Evolutionary conservation across 176 grass and related monocot species (phyloP).

Genomic region (Zoysia japonica): DNA sequence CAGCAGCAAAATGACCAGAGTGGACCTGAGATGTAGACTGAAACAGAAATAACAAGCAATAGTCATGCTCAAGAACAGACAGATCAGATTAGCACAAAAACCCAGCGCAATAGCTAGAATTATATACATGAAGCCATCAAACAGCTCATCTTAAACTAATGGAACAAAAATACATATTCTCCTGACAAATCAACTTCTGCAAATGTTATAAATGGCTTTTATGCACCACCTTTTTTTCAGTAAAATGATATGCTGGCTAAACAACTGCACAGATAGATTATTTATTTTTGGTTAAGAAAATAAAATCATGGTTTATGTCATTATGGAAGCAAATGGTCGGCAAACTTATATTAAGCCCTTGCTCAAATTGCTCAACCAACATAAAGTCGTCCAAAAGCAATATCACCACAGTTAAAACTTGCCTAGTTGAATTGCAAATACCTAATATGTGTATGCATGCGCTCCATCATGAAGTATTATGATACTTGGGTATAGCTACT

Average conservation of each 20-base stretch:
- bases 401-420: neutral
- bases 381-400: constrained; percentile 16
- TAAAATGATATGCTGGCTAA: neutral
- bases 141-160: constrained; percentile 48
- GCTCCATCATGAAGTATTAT: neutral
- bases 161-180: constrained; percentile 30
- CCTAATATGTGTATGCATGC: neutral
- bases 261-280: neutral
- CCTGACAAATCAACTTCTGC: constrained; percentile 2
- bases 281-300: neutral
- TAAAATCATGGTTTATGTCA: neutral
- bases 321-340: neutral
- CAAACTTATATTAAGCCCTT: constrained; percentile 21
- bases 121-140: constrained; percentile 49
- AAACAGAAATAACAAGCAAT: constrained; percentile 45
- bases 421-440: neutral
- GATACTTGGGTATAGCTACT: neutral
- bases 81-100: constrained; percentile 46
- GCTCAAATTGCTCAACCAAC: constrained; percentile 22
- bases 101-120: constrained; percentile 48
- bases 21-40: constrained; percentile 85
- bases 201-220: neutral
- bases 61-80: constrained; percentile 11
- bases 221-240: neutral
- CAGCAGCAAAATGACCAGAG: constrained; percentile 69